Evolutionary conservation across 2,329 filamentous ascomycete species (phyloP).

Genomic region (Ophiostoma novo-ulmi): DNA sequence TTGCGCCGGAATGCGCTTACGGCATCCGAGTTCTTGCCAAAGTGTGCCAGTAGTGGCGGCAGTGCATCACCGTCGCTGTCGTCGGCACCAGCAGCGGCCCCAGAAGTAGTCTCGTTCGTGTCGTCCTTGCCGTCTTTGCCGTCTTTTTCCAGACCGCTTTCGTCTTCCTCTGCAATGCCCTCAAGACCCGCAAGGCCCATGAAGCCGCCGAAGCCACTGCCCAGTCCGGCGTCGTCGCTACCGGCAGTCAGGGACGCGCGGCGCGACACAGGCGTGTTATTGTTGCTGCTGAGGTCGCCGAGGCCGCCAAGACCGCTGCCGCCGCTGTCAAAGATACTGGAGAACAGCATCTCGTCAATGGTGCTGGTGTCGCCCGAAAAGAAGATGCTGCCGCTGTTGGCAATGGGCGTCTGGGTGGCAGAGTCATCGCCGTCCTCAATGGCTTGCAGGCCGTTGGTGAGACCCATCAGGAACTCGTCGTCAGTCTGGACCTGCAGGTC

Average conservation of each 20-base stretch:
- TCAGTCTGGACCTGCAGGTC: conserved; percentile 5
- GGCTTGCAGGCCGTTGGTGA: conserved; percentile 39
- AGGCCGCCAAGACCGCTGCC: neutral
- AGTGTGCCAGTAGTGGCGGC: conserved; percentile 57
- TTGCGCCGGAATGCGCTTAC: conserved; percentile 74
- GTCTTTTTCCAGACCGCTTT: neutral
- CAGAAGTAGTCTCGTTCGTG: conserved; percentile 12
- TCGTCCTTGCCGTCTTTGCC: conserved; percentile 33
- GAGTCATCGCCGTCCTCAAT: conserved; percentile 47
- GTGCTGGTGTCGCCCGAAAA: neutral
- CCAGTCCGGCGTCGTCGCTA: neutral
- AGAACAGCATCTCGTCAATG: conserved; percentile 13
- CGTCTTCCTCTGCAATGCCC: conserved; percentile 11
- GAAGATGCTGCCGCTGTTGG: neutral
- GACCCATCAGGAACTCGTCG: conserved; percentile 17
- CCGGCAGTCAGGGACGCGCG: conserved; percentile 3
- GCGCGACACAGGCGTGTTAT: neutral
- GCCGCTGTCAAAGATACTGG: conserved; percentile 11
- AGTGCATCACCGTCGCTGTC: conserved; percentile 35
- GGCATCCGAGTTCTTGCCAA: conserved; percentile 60
- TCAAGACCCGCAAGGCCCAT: neutral
- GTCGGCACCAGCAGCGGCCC: neutral
- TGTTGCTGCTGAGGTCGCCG: neutral
- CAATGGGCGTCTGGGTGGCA: conserved; percentile 38
- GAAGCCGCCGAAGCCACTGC: neutral